phyloP scores from a whole-genome alignment of 1,284 basidiomycete genomes.

The Ganoderma sinense region DNA sequence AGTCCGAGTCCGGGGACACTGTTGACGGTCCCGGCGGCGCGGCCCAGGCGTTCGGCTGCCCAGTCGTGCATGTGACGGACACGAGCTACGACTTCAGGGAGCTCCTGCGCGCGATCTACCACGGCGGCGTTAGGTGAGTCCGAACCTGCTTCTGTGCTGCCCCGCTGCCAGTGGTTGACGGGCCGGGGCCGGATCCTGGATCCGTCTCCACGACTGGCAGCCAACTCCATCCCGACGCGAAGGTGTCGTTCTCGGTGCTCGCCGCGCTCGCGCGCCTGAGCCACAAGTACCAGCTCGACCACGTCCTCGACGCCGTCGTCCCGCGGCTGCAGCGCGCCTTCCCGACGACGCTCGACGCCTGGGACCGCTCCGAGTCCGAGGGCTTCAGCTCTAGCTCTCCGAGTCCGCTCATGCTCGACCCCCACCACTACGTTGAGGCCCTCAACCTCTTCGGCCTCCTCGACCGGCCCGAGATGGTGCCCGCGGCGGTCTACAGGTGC shows the following conservation, averaged over 20 bases:
- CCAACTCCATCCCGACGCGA: neutral
- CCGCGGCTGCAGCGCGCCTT: neutral
- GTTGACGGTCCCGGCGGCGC: too few relatives aligned
- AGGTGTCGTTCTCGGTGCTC: conserved; percentile 5
- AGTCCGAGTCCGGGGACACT: too few relatives aligned
- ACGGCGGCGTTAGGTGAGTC: neutral
- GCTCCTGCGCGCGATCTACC: conserved; percentile 10
- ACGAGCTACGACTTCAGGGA: conserved; percentile 11
- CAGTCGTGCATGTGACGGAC: conserved; percentile 2
- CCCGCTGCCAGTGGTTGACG: too few relatives aligned
- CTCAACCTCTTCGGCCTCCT: conserved; percentile 10
- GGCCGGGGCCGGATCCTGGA: too few relatives aligned
- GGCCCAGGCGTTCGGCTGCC: too few relatives aligned
- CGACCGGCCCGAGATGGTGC: neutral
- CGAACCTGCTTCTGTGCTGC: too few relatives aligned
- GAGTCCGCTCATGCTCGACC: neutral
- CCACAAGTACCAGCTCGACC: conserved; percentile 21
- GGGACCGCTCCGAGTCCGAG: neutral
- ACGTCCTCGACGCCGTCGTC: neutral
- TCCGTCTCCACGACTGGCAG: neutral
- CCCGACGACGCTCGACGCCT: neutral
- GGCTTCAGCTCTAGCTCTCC: neutral
- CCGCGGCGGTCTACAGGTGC: neutral
- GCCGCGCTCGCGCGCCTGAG: conserved; percentile 9
- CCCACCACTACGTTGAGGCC: conserved; percentile 2